Evolutionary conservation across 1,284 basidiomycete genomes (phyloP).

Genomic region (Fomitopsis schrenkii): DNA sequence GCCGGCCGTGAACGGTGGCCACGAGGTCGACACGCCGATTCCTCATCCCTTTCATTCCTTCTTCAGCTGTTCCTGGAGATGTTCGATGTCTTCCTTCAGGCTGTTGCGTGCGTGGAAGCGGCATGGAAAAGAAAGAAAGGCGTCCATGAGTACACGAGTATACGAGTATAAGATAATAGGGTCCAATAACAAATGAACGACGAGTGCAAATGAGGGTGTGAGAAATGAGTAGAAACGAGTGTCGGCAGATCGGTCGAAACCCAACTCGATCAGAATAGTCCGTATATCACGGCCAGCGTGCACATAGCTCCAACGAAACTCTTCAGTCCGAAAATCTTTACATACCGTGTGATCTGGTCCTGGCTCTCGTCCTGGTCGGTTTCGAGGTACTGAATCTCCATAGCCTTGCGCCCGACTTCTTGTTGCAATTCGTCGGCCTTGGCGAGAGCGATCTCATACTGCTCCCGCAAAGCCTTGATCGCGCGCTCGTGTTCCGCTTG

Average conservation of each 20-base stretch:
- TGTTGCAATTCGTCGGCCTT: constrained; percentile 54
- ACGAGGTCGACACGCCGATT: constrained; percentile 12
- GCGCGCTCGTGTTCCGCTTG: constrained; percentile 67
- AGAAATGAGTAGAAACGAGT: constrained; percentile 3
- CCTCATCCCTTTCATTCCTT: constrained; percentile 18
- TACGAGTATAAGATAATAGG: constrained; percentile 33
- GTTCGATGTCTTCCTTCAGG: constrained; percentile 62
- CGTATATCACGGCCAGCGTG: constrained; percentile 53
- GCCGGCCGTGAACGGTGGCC: constrained; percentile 4
- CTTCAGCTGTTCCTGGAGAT: constrained; percentile 38
- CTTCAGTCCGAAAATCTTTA: constrained; percentile 55
- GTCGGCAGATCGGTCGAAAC: constrained; percentile 8
- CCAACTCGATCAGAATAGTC: constrained; percentile 39
- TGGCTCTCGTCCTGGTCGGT: constrained; percentile 71
- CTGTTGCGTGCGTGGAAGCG: constrained; percentile 35
- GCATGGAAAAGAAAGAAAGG: constrained; percentile 7
- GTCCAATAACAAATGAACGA: constrained; percentile 5
- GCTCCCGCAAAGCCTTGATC: constrained; percentile 51
- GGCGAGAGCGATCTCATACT: constrained; percentile 55
- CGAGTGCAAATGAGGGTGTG: neutral
- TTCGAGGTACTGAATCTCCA: constrained; percentile 78
- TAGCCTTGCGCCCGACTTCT: constrained; percentile 61
- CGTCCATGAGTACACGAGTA: constrained; percentile 32
- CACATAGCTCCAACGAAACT: constrained; percentile 50
- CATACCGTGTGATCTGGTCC: constrained; percentile 76